Evolutionary conservation across 768 basidiomycete species (phyloP).

Genomic region (Russula ochroleuca): DNA sequence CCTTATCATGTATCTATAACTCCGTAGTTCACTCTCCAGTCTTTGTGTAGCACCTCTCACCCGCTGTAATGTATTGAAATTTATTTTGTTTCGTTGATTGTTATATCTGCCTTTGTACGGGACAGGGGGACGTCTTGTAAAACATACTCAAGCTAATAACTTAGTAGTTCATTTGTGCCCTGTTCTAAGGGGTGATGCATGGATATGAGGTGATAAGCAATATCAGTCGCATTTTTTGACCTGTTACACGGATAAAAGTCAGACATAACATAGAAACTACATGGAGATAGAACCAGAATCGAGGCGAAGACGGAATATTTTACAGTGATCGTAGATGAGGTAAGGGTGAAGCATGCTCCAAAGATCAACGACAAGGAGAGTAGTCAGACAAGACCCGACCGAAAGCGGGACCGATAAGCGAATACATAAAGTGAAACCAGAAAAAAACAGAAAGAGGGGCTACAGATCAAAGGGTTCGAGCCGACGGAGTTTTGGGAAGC

Average conservation of each 20-base stretch:
- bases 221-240: neutral
- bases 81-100: neutral
- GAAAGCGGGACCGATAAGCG: neutral
- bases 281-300: neutral
- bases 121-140: neutral
- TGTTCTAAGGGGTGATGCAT: neutral
- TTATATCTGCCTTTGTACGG: neutral
- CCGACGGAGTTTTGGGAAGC: conserved; percentile 24
- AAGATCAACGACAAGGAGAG: neutral
- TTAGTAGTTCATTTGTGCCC: neutral
- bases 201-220: neutral
- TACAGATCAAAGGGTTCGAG: conserved; percentile 23
- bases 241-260: conserved; percentile 4
- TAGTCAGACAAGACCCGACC: neutral
- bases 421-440: neutral
- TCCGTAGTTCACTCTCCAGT: neutral
- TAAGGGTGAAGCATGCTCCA: conserved; percentile 4
- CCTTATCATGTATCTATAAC: conserved; percentile 5
- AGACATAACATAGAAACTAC: conserved; percentile 3
- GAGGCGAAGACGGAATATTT: neutral
- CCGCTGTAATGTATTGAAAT: conserved; percentile 12
- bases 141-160: neutral
- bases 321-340: conserved; percentile 18
- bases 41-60: neutral
- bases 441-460: neutral